Base-by-base conservation (phyloP, 179 eudicot genomes). In the Silene coronaria region DNA sequence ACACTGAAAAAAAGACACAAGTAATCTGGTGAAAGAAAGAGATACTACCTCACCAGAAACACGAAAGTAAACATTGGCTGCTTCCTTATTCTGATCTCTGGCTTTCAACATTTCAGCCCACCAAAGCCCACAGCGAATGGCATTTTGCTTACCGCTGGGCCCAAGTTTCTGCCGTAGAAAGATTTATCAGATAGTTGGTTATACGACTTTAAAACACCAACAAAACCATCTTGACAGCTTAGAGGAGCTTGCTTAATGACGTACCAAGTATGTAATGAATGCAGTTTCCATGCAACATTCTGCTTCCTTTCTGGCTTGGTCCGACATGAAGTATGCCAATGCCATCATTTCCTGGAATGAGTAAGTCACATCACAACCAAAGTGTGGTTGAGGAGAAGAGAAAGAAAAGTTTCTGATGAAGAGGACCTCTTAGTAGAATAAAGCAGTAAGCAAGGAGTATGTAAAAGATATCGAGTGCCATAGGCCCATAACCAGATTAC, bases 251-350 rank as follows among this genome's bases (percentile, higher is more conserved):
- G 27, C 58, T 30, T 30, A 32, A 55, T 53, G 27, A 72, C 89
- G 79, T 87, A 95, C 99, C 79, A 82, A 70, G 83, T 95, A 95
- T 6, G 97, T 89, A 80, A 66, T 85, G 65, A 95, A 92, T 73
- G 99, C 96, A 86, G 81, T 88, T 80, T 95, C 99, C 99, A 95
- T 89, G 88, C 97, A 92, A 79, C 84, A 86, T 79, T 95, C 99
- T 36, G 93, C 97, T 62, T 95, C 99, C 84, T 95, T 95, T 81
- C 91, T 89, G 27, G 91, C 87, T 75, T 92, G 99, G 81, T 93
- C 96, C 84, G 85, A 76, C 95, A 92, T 86, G 80, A 95, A 95
- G 81, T 88, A 90, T 23, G 99, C 70, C 76, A 95, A 79, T 77
- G 97, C 99, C 91, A 91, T 92, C 90, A 92, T 92, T 86, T 95